Conservation (phyloP, 208 protist genomes). For the Herpetomonas samuelpessoai region DNA sequence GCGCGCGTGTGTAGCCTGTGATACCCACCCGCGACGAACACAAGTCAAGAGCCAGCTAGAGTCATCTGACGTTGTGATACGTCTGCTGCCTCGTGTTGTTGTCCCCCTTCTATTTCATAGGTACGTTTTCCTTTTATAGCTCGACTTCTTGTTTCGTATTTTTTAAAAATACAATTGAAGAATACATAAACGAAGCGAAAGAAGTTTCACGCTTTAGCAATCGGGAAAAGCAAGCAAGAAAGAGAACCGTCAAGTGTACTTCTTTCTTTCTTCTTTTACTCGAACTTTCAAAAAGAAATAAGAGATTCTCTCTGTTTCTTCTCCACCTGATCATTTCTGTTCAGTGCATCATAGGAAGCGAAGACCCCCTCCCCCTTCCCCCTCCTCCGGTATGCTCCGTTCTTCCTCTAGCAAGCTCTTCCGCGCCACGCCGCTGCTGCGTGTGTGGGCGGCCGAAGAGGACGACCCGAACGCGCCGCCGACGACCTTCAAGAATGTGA, state of each 20-base stretch:
- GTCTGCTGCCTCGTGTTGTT: not conserved
- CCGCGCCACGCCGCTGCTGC: conserved; percentile 55
- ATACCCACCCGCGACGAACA: no score
- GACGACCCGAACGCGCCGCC: conserved; percentile 77
- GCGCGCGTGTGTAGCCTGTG: no score
- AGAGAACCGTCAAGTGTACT: conserved; percentile 2
- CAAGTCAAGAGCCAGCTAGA: no score
- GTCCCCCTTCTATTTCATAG: not conserved
- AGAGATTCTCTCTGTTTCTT: no score
- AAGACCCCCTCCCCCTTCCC: not conserved
- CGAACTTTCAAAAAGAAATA: not conserved
- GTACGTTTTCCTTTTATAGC: not conserved
- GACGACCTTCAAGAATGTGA: conserved; percentile 91
- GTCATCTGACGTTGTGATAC: no score
- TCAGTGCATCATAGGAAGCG: conserved; percentile 1
- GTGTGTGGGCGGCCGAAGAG: conserved; percentile 84
- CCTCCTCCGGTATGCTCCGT: conserved; percentile 31
- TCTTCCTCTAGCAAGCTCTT: conserved; percentile 23
- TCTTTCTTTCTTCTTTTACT: no score
- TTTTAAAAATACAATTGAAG: conserved; percentile 6
- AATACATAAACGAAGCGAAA: conserved; percentile 6
- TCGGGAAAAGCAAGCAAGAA: not conserved
- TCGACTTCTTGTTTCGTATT: conserved; percentile 5
- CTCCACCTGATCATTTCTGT: no score
- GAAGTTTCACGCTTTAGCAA: conserved; percentile 1